Conservation (phyloP, 1,139 yeast genomes). For the Lodderomyces metapsilosis region DNA sequence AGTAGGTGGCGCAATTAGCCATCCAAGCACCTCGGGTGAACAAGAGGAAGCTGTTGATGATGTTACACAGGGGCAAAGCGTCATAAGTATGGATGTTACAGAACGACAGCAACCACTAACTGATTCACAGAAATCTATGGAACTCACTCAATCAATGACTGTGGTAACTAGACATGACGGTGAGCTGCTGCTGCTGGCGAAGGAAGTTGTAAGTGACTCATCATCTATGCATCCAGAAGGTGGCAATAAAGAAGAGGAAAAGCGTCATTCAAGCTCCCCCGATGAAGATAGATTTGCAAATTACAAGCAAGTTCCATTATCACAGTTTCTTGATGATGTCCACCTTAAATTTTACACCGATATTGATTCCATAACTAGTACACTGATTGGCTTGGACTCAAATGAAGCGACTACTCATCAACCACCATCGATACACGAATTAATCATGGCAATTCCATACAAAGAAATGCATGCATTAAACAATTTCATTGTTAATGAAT, state of each 20-base stretch:
- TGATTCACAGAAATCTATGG: background rate
- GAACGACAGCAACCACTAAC: background rate
- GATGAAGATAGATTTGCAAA: slow-evolving; percentile 16
- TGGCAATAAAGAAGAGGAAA: too few species aligned
- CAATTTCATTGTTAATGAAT: slow-evolving; percentile 53
- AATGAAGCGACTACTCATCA: slow-evolving; percentile 15
- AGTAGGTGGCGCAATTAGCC: background rate
- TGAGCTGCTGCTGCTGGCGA: background rate
- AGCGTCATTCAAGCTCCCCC: background rate
- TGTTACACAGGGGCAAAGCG: background rate
- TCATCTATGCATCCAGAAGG: too few species aligned
- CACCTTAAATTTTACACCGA: slow-evolving; percentile 55
- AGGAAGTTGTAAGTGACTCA: too few species aligned
- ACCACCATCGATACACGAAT: slow-evolving; percentile 23
- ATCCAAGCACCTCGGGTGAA: background rate
- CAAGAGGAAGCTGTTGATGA: slow-evolving; percentile 6
- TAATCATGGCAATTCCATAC: slow-evolving; percentile 28
- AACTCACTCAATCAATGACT: background rate
- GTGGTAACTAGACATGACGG: background rate
- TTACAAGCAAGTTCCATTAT: slow-evolving; percentile 35
- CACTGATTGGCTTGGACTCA: slow-evolving; percentile 22
- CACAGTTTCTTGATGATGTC: slow-evolving; percentile 45
- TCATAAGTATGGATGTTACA: background rate
- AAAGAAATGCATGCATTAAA: slow-evolving; percentile 45
- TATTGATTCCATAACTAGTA: slow-evolving; percentile 24